phyloP scores from a whole-genome alignment of 176 grass and related monocot genomes.

The Triticum dicoccoides region DNA sequence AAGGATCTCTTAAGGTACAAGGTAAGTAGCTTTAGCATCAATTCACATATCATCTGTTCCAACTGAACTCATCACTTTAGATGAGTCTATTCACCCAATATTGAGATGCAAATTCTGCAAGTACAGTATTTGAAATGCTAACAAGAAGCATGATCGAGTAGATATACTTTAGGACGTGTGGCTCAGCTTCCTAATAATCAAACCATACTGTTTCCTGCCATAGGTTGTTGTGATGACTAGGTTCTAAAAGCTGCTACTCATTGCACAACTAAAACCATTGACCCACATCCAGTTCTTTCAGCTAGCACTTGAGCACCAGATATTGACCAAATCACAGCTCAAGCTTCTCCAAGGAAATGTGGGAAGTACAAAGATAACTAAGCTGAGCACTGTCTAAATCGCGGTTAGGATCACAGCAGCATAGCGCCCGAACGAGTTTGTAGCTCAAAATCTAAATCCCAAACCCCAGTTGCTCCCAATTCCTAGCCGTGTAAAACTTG shows the following conservation, averaged over 20 bases:
- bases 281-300: not conserved
- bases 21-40: not conserved
- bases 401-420: not conserved
- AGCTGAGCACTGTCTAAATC: not conserved
- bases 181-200: not conserved
- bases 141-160: not conserved
- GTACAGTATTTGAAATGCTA: not conserved
- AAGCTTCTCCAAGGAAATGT: not conserved
- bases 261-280: not conserved
- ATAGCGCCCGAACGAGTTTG: not conserved
- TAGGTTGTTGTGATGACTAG: not conserved
- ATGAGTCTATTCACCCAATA: not conserved
- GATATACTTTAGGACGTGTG: not conserved
- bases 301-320: not conserved
- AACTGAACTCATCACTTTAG: not conserved
- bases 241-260: not conserved
- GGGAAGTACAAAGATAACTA: not conserved
- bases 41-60: not conserved
- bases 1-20: not conserved
- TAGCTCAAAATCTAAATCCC: not conserved
- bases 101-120: not conserved
- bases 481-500: not conserved
- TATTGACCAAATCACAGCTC: not conserved
- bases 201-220: not conserved
- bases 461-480: not conserved